These are phyloP conservation scores for Adiantum capillusveneris DNA, from an alignment of 75 land plant species.

Conservation along the genomic window DNA sequence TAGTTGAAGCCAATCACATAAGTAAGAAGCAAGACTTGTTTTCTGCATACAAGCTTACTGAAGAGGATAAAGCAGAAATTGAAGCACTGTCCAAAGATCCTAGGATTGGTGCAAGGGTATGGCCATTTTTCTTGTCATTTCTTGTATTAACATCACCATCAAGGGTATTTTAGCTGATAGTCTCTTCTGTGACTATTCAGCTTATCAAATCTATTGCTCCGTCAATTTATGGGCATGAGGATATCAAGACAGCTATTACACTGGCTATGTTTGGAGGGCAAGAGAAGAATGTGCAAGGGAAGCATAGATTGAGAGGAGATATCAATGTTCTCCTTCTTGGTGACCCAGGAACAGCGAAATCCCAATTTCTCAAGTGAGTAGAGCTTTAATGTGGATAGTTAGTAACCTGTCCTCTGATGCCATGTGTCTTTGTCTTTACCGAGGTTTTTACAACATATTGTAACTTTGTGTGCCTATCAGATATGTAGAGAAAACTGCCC, in stretches of 20 bases:
- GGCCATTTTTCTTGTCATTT: background rate
- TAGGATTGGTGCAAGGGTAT: constrained; percentile 87
- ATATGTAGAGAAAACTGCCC: constrained; percentile 97
- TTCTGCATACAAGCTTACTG: constrained; percentile 93
- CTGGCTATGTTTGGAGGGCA: constrained; percentile 99
- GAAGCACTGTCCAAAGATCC: constrained; percentile 91
- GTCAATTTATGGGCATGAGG: constrained; percentile 97
- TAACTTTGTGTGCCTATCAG: constrained; percentile 29
- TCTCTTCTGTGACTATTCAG: constrained; percentile 23
- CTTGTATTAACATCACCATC: background rate
- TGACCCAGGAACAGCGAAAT: constrained; percentile 98
- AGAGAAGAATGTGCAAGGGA: constrained; percentile 93
- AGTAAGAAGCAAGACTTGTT: constrained; percentile 94
- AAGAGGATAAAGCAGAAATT: constrained; percentile 96
- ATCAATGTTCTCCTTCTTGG: constrained; percentile 94
- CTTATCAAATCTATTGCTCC: constrained; percentile 96
- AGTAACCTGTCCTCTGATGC: too few species aligned
- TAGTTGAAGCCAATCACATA: constrained; percentile 93
- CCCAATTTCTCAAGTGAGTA: constrained; percentile 95
- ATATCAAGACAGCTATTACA: constrained; percentile 92
- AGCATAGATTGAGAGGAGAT: constrained; percentile 91
- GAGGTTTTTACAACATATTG: too few species aligned
- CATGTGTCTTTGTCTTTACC: too few species aligned
- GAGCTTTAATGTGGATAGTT: background rate
- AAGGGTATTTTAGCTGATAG: background rate